Conservation (phyloP, 495 filamentous ascomycete species). For the Penicillium fimorum region DNA sequence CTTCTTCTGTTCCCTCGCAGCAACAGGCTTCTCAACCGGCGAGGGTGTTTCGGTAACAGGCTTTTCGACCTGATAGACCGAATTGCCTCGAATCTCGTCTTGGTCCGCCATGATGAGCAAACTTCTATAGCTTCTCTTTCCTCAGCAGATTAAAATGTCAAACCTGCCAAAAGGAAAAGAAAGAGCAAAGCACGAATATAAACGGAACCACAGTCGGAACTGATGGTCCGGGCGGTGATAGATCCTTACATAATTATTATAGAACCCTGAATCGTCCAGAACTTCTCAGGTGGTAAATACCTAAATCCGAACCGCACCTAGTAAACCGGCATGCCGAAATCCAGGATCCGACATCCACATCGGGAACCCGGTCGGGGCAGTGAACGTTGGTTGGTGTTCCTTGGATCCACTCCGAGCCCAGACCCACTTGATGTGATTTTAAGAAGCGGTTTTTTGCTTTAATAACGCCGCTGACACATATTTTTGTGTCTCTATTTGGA, state of each 20-base stretch:
- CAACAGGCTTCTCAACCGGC: neutral
- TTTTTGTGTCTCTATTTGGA: neutral
- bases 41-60: neutral
- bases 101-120: conserved; percentile 10
- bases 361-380: neutral
- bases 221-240: neutral
- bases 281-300: neutral
- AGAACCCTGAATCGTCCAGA: neutral
- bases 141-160: neutral
- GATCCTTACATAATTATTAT: neutral
- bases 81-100: conserved; percentile 13
- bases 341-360: neutral
- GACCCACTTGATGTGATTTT: neutral
- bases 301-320: neutral
- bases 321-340: neutral
- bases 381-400: neutral
- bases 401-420: neutral
- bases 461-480: neutral
- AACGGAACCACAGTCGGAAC: neutral
- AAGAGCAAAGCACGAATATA: neutral
- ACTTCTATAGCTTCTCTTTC: neutral
- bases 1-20: neutral
- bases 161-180: neutral
- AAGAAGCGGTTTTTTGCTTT: neutral
- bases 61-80: conserved; percentile 10